Conservation (phyloP, 805 yeast genomes). For the Starmerella cellae region DNA sequence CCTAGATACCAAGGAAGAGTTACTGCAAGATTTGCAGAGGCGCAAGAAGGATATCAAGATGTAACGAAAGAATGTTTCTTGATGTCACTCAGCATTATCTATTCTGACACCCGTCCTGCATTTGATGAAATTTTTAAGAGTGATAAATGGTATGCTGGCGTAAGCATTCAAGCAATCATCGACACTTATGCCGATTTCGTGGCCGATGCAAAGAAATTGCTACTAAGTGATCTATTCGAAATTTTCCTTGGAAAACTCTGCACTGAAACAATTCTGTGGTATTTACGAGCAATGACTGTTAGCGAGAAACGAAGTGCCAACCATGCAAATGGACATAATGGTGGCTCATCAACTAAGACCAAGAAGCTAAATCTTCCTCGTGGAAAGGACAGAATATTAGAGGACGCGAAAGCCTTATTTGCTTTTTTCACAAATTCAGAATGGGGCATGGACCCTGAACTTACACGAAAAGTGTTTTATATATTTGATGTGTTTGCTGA, state of each 20-base stretch:
- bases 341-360: conserved; percentile 23
- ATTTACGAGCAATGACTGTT: conserved; percentile 34
- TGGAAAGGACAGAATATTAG: conserved; percentile 39
- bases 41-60: conserved; percentile 68
- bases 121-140: conserved; percentile 45
- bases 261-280: conserved; percentile 39
- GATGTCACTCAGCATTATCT: conserved; percentile 45
- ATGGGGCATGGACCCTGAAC: conserved; percentile 24
- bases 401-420: conserved; percentile 48
- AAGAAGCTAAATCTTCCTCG: conserved; percentile 28
- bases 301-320: background rate
- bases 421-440: conserved; percentile 38
- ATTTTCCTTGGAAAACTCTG: conserved; percentile 41
- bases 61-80: conserved; percentile 53
- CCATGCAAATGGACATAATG: background rate
- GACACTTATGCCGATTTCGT: conserved; percentile 68
- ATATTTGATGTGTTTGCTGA: conserved; percentile 53
- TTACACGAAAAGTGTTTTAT: conserved; percentile 38
- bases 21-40: conserved; percentile 42
- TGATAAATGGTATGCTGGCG: conserved; percentile 53
- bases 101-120: conserved; percentile 57
- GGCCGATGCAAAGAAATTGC: conserved; percentile 43
- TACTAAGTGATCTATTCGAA: conserved; percentile 43
- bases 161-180: conserved; percentile 46
- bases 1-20: conserved; percentile 51